Percentiles rank a stretch among this genome's conserved stretches.
Conservation (phyloP, 1,139 yeast species). For the Ogataea hybrid region DNA sequence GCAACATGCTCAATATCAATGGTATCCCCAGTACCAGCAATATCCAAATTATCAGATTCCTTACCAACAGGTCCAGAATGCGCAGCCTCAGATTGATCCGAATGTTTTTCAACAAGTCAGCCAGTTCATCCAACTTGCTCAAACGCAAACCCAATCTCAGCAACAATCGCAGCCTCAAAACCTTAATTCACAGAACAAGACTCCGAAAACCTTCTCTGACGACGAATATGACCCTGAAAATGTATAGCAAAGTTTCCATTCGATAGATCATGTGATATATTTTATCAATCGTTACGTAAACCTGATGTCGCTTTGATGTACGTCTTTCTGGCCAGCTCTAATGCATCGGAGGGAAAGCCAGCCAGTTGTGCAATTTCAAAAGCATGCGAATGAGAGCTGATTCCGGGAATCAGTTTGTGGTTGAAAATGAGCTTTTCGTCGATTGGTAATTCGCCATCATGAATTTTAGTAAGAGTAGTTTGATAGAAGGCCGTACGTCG, state of each 20-base stretch:
- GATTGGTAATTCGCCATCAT: slow-evolving; percentile 19
- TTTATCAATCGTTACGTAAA: background rate
- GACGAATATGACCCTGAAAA: slow-evolving; percentile 21
- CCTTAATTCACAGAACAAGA: slow-evolving; percentile 1
- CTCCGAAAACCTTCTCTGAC: slow-evolving; percentile 6
- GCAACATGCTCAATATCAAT: slow-evolving; percentile 9
- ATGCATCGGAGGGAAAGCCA: slow-evolving; percentile 70
- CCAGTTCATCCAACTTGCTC: slow-evolving; percentile 8
- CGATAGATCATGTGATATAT: background rate
- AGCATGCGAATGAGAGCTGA: slow-evolving; percentile 78
- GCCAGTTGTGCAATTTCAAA: slow-evolving; percentile 81
- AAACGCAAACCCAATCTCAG: slow-evolving; percentile 4
- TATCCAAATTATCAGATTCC: background rate
- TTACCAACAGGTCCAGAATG: slow-evolving; percentile 8
- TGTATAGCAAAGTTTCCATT: background rate
- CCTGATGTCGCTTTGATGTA: slow-evolving; percentile 20
- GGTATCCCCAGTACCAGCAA: slow-evolving; percentile 17
- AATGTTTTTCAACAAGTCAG: slow-evolving; percentile 5
- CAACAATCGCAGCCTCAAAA: background rate
- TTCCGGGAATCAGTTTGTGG: slow-evolving; percentile 67
- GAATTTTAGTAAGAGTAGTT: slow-evolving; percentile 43
- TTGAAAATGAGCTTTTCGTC: slow-evolving; percentile 46
- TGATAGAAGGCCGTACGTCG: slow-evolving; percentile 46
- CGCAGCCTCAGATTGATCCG: slow-evolving; percentile 3
- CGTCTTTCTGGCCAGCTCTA: slow-evolving; percentile 46